phyloP scores from a whole-genome alignment of 805 yeast genomes.

The Naumovozyma baii region DNA sequence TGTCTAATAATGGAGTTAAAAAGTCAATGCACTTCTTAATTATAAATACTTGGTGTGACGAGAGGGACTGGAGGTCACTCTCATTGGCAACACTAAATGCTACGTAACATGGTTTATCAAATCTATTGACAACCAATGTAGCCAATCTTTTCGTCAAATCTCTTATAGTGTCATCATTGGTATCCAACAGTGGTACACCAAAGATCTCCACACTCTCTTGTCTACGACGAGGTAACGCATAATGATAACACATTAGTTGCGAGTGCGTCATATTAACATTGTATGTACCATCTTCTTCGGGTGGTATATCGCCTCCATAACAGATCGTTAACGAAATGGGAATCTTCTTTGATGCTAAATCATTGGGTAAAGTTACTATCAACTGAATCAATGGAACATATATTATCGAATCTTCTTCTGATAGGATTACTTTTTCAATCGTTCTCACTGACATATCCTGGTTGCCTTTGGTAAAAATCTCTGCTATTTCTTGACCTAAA shows the following conservation, averaged over 20 bases:
- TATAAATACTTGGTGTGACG: slow-evolving; percentile 20
- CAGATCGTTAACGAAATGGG: slow-evolving; percentile 17
- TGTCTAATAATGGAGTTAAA: slow-evolving; percentile 2
- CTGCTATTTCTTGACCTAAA: no score
- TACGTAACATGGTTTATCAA: slow-evolving; percentile 22
- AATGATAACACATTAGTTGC: slow-evolving; percentile 18
- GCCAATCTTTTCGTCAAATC: slow-evolving; percentile 25
- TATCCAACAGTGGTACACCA: slow-evolving; percentile 20
- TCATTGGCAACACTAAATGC: slow-evolving; percentile 11
- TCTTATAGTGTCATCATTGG: slow-evolving; percentile 20
- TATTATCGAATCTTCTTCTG: slow-evolving; percentile 3
- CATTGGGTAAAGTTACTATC: slow-evolving; percentile 16
- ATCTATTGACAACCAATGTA: slow-evolving; percentile 18
- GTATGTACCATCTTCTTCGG: neutral
- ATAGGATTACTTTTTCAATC: slow-evolving; percentile 8
- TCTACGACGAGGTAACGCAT: slow-evolving; percentile 17
- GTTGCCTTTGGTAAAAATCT: no score
- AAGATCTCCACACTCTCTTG: slow-evolving; percentile 12
- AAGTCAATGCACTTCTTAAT: slow-evolving; percentile 18
- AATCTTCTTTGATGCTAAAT: slow-evolving; percentile 8
- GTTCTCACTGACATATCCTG: slow-evolving; percentile 10
- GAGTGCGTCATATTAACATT: slow-evolving; percentile 3
- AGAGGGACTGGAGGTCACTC: slow-evolving; percentile 2
- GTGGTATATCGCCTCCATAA: slow-evolving; percentile 4
- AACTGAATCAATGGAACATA: slow-evolving; percentile 9